Conservation (phyloP, 805 yeast species). For the Candida pseudoglaebosa region DNA sequence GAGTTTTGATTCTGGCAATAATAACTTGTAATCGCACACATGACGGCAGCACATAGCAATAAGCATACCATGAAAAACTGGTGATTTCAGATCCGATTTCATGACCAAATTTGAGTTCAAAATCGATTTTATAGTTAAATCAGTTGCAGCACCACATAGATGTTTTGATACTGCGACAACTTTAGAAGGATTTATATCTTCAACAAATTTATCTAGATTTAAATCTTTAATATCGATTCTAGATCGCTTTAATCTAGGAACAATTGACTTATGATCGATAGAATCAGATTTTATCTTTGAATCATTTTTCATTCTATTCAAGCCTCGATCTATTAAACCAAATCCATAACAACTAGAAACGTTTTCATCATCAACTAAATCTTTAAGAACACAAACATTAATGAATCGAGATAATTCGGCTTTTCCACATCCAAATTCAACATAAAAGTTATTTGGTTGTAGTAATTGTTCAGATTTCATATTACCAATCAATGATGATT, state of each 20-base stretch:
- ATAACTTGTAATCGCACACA: slow-evolving; percentile 59
- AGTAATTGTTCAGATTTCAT: slow-evolving; percentile 43
- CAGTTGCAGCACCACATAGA: slow-evolving; percentile 93
- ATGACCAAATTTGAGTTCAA: slow-evolving; percentile 28
- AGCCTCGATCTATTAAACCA: slow-evolving; percentile 71
- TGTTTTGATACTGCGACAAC: slow-evolving; percentile 78
- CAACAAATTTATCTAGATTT: slow-evolving; percentile 43
- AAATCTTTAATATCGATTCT: slow-evolving; percentile 82
- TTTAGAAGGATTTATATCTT: slow-evolving; percentile 14
- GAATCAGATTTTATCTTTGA: slow-evolving; percentile 58
- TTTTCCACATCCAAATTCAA: slow-evolving; percentile 91
- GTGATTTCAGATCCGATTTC: background rate
- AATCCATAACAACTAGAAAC: slow-evolving; percentile 30
- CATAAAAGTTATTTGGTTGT: slow-evolving; percentile 31
- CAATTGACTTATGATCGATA: slow-evolving; percentile 13
- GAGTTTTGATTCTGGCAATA: slow-evolving; percentile 45
- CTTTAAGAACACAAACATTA: slow-evolving; percentile 31
- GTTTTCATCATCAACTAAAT: slow-evolving; percentile 6
- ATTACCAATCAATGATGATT: slow-evolving; percentile 73
- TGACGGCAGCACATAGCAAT: slow-evolving; percentile 96
- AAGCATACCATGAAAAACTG: slow-evolving; percentile 49
- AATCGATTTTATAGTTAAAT: slow-evolving; percentile 68
- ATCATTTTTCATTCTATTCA: slow-evolving; percentile 77
- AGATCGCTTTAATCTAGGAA: slow-evolving; percentile 44
- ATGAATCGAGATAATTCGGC: slow-evolving; percentile 76